phyloP scores from a whole-genome alignment of 768 basidiomycete genomes.

The Lactifluus echinatus region DNA sequence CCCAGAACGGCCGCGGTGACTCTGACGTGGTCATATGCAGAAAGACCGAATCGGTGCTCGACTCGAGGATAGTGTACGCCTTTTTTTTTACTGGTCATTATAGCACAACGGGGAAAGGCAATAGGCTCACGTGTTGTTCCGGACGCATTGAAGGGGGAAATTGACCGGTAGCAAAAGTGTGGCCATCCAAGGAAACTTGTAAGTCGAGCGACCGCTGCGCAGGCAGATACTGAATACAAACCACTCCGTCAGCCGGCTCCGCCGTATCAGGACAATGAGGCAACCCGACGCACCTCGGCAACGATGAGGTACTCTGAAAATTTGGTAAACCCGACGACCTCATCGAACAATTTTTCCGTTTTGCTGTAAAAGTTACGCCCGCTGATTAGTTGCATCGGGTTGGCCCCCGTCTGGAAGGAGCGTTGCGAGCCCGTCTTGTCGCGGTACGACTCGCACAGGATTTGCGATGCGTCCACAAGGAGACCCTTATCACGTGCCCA shows the following conservation, averaged over 20 bases:
- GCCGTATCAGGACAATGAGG: background rate
- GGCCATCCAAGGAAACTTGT: slow-evolving; percentile 89
- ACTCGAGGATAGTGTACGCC: slow-evolving; percentile 94
- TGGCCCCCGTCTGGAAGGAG: slow-evolving; percentile 39
- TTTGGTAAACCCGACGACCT: slow-evolving; percentile 91
- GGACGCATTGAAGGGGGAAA: slow-evolving; percentile 91
- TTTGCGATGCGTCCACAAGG: slow-evolving; percentile 75
- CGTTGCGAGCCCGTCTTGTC: slow-evolving; percentile 77
- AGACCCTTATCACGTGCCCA: slow-evolving; percentile 83
- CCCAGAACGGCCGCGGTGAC: slow-evolving; percentile 67
- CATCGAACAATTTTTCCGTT: slow-evolving; percentile 72
- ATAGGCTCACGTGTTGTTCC: slow-evolving; percentile 66
- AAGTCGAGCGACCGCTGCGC: slow-evolving; percentile 58
- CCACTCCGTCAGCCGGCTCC: background rate
- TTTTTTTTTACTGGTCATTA: slow-evolving; percentile 25
- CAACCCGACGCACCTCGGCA: slow-evolving; percentile 57
- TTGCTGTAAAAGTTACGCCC: slow-evolving; percentile 65
- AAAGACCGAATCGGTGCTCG: slow-evolving; percentile 88
- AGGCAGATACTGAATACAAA: slow-evolving; percentile 39
- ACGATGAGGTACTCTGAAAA: slow-evolving; percentile 96
- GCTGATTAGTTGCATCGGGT: slow-evolving; percentile 70
- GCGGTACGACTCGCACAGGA: slow-evolving; percentile 83
- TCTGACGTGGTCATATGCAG: slow-evolving; percentile 92
- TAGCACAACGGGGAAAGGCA: background rate
- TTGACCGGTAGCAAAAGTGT: slow-evolving; percentile 71